Percentiles rank a stretch among this genome's conserved stretches.
phyloP scores from a whole-genome alignment of 345 rosid species.

The Sisymbrium irio region DNA sequence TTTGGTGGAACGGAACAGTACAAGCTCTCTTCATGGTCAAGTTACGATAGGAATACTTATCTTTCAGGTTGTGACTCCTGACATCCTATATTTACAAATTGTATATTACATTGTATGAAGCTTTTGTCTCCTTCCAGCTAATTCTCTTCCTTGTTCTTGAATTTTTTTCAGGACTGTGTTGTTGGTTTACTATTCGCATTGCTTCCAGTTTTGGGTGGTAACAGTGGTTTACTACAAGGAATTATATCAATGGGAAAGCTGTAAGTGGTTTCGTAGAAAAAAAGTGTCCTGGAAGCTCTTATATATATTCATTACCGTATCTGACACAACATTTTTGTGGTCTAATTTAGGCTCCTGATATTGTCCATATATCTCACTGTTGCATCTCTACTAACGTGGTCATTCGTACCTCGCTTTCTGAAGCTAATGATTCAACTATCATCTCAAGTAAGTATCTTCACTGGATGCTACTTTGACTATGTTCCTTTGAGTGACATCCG shows the following conservation, averaged over 20 bases:
- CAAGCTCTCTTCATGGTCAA: constrained; percentile 88
- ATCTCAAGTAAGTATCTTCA: constrained; percentile 72
- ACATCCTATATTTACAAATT: not conserved
- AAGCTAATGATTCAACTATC: constrained; percentile 95
- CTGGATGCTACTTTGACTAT: constrained; percentile 3
- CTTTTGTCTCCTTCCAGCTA: constrained; percentile 12
- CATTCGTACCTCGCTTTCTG: constrained; percentile 92
- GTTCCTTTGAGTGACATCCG: not conserved
- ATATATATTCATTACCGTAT: not conserved
- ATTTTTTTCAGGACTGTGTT: constrained; percentile 76
- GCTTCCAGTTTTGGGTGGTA: constrained; percentile 97
- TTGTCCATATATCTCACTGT: constrained; percentile 70
- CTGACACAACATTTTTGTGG: not conserved
- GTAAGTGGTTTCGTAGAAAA: constrained; percentile 46
- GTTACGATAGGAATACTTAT: constrained; percentile 95
- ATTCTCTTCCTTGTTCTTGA: constrained; percentile 18
- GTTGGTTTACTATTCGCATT: constrained; percentile 91
- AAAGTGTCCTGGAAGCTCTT: not conserved
- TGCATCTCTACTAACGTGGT: constrained; percentile 86
- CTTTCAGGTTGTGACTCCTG: constrained; percentile 67
- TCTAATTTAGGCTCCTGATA: constrained; percentile 64
- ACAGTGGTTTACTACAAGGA: constrained; percentile 80
- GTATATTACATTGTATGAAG: not conserved
- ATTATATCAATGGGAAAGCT: constrained; percentile 90
- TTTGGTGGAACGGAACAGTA: constrained; percentile 72